These are phyloP conservation scores for Fusarium sp. DNA, from an alignment of 2,329 filamentous ascomycete species.

Conservation along the genomic window DNA sequence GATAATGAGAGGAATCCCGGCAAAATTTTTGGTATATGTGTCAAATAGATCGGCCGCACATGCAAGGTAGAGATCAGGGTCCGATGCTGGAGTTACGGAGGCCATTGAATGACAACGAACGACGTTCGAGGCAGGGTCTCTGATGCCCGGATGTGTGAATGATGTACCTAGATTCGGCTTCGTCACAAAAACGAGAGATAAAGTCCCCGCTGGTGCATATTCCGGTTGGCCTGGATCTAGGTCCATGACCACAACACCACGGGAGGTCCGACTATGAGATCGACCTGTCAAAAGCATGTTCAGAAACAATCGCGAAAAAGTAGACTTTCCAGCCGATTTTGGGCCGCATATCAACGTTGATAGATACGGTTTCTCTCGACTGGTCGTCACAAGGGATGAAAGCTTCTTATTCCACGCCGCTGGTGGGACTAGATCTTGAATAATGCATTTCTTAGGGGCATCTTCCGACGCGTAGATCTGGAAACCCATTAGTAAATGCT, in stretches of 20 bases:
- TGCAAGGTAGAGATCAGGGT: slow-evolving; percentile 74
- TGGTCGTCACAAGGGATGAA: slow-evolving; percentile 55
- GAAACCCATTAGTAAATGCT: slow-evolving; percentile 25
- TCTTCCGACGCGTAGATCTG: slow-evolving; percentile 68
- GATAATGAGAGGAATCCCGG: slow-evolving; percentile 70
- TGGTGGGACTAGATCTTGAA: slow-evolving; percentile 68
- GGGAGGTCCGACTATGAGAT: slow-evolving; percentile 12
- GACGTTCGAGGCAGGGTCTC: slow-evolving; percentile 51
- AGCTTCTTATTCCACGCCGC: slow-evolving; percentile 71
- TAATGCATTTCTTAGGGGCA: slow-evolving; percentile 58
- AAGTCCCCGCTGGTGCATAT: slow-evolving; percentile 74
- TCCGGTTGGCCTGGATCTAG: slow-evolving; percentile 84
- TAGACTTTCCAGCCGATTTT: slow-evolving; percentile 81
- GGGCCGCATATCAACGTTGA: slow-evolving; percentile 74
- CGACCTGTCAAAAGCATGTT: slow-evolving; percentile 72
- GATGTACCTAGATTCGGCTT: slow-evolving; percentile 73
- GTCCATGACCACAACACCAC: slow-evolving; percentile 71
- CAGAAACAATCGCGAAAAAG: slow-evolving; percentile 73
- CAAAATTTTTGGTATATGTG: slow-evolving; percentile 62
- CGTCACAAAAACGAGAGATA: slow-evolving; percentile 73
- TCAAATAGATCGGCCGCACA: slow-evolving; percentile 73
- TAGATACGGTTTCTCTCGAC: slow-evolving; percentile 50
- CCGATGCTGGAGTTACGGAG: slow-evolving; percentile 71
- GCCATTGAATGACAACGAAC: slow-evolving; percentile 75
- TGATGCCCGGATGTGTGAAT: slow-evolving; percentile 68